A percentile compares a stretch with the other conserved stretches of the same genome.
These are phyloP conservation scores for Henckelia pumila DNA, from an alignment of 257 asterid genomes.

Conservation along the genomic window DNA sequence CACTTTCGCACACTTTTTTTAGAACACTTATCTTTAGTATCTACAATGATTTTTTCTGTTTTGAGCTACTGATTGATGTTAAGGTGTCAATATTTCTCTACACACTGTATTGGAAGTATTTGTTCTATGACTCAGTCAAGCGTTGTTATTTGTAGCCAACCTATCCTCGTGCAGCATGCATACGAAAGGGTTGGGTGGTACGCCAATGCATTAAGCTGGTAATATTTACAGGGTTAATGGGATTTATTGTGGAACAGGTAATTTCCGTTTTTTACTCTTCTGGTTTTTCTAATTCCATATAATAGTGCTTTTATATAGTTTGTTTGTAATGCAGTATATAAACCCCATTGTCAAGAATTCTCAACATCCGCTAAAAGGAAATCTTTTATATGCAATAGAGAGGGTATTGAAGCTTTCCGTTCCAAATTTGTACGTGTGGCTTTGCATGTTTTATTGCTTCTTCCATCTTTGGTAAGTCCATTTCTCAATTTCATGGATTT, in stretches of 20 bases:
- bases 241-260: slow-evolving; percentile 94
- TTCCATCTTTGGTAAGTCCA: slow-evolving; percentile 91
- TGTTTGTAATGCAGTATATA: slow-evolving; percentile 69
- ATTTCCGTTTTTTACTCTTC: slow-evolving; percentile 24
- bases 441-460: slow-evolving; percentile 96
- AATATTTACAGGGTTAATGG: slow-evolving; percentile 89
- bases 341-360: slow-evolving; percentile 92
- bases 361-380: slow-evolving; percentile 91
- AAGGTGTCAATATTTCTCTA: slow-evolving; percentile 9
- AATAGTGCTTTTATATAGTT: slow-evolving; percentile 14
- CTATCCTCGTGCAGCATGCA: slow-evolving; percentile 82
- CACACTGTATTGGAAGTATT: slow-evolving; percentile 4
- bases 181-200: slow-evolving; percentile 93
- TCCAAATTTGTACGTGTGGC: slow-evolving; percentile 97
- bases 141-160: slow-evolving; percentile 56
- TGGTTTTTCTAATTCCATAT: slow-evolving; percentile 11
- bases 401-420: slow-evolving; percentile 97
- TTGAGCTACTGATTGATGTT: slow-evolving; percentile 19
- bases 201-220: slow-evolving; percentile 84
- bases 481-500: slow-evolving; percentile 13
- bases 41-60: neutral
- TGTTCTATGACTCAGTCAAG: slow-evolving; percentile 18
- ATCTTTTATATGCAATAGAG: slow-evolving; percentile 80
- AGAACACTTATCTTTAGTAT: neutral
- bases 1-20: too few species aligned